Base-by-base conservation (phyloP, 2,329 filamentous ascomycete genomes). In the Aspergillus ochraceus region DNA sequence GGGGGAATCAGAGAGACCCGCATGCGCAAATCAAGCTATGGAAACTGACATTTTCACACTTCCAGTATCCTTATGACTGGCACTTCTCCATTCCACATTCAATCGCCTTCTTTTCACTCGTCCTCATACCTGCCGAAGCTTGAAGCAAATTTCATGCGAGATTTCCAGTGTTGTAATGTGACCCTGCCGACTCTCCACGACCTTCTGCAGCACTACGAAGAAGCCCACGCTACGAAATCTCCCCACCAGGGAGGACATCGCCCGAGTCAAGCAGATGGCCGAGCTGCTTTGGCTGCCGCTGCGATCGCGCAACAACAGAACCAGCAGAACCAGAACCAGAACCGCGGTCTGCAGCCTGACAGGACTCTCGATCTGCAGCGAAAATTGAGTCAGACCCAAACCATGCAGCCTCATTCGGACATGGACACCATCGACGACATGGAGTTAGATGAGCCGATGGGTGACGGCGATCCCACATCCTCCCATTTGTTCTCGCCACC, bases 131-230 rank as follows among this genome's bases (percentile, higher is more conserved):
- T 97, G 1, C 94, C 93, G 10, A 97, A 97, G 77, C 87, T 97
- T 72, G 95, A 99, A 77, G 94, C 94, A 62, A 95, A 94, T 72
- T 99, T 97, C 76, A 96, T 98, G 91, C 90, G 90, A 77, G 93
- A 98, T 79, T 98, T 98, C 78, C 90, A 90, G 55, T 99, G 95
- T 80, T 99, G 95, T 78, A 92, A 92, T 70, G 86, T 91, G 70
- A 94, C 89, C 32, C 84, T 97, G 66, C 90, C 93, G 24, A 96
- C 93, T 54, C 85, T 99, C 67, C 95, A 99, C 79, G 95, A 98
- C 73, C 83, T 99, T 51, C 82, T 99, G 51, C 92, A 97, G 73
- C 95, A 99, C 76, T 99, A 97, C 74, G 95, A 99, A 77, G 94
- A 97, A 78, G 87, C 90, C 57, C 95, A 99, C 76, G 94, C 92